A percentile compares a stretch with the other conserved stretches of the same genome.
phyloP scores from a whole-genome alignment of 1,139 yeast genomes.

The Taiozyma onychis region DNA sequence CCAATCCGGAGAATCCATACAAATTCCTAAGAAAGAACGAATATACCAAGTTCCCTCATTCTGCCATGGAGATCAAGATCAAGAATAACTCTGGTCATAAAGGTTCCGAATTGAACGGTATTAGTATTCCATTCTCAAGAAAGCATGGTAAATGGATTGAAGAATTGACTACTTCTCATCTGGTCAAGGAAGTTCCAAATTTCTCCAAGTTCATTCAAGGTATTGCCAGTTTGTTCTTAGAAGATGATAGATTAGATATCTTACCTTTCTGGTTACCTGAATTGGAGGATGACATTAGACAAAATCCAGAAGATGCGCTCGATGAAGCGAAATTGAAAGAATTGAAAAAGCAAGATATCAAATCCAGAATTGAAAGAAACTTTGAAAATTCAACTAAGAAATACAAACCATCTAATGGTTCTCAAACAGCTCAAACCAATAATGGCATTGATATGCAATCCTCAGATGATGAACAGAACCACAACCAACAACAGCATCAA shows the following conservation, averaged over 20 bases:
- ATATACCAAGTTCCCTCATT: conserved; percentile 77
- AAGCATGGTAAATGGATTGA: conserved; percentile 73
- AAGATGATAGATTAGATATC: conserved; percentile 83
- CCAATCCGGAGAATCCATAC: conserved; percentile 62
- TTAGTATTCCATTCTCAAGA: conserved; percentile 32
- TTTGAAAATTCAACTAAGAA: conserved; percentile 18
- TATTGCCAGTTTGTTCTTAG: conserved; percentile 79
- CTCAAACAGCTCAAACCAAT: not conserved
- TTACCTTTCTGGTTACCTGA: conserved; percentile 96
- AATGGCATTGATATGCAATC: conserved; percentile 36
- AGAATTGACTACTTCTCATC: conserved; percentile 76
- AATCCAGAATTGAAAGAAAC: conserved; percentile 31
- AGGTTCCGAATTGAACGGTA: conserved; percentile 21
- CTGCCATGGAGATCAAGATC: conserved; percentile 85
- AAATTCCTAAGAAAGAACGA: conserved; percentile 82
- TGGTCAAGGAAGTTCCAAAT: conserved; percentile 98
- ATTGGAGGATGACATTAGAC: conserved; percentile 72
- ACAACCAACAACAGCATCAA: not conserved
- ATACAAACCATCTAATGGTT: not conserved
- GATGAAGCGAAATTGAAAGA: conserved; percentile 44
- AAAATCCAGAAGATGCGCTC: conserved; percentile 70
- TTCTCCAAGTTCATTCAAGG: conserved; percentile 97
- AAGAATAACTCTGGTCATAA: conserved; percentile 33
- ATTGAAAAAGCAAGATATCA: conserved; percentile 40
- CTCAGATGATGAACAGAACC: conserved; percentile 31